Base-by-base conservation (phyloP, 257 asterid species). In the Cordia subcordata region DNA sequence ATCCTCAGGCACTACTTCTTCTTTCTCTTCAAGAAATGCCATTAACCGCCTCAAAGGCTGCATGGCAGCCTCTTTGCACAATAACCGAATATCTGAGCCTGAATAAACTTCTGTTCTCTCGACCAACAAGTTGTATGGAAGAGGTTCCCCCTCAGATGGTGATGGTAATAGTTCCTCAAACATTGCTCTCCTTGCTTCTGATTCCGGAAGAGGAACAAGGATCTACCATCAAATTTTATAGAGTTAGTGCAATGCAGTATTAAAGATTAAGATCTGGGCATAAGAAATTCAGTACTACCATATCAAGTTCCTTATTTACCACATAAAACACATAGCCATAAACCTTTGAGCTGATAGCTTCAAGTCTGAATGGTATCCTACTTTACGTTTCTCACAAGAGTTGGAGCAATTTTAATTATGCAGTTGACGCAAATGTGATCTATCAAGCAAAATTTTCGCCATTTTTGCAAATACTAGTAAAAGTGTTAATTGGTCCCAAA, bases 41-140 rank as follows among this genome's bases (percentile, higher is more conserved):
- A 92, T 92, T 65, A 88, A 50, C 57, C 96, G 84, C 69, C 99
- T 71, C 49, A 92, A 74, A 47, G 96, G 99, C 69, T 88, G 96
- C 99, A 92, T 92, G 33, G 97, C 99, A 42, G 96, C 96, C 71
- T 92, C 99, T 80, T 92, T 92, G 86, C 99, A 88, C 56, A 92
- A 57, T 27, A 92, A 74, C 61, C 97, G 88, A 61, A 92, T 79
- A 77, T 92, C 99, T 33, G 96, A 92, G 72, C 99, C 99, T 15
- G 99, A 92, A 80, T 40, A 92, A 17, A 94, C 99, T 64, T 82
- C 91, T 0, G 85, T 77, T 63, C 55, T 82, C 13, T 86, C 89
- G 46, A 88, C 89, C 61, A 92, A 77, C 64, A 92, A 47, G 67
- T 84, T 85, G 67, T 92, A 86, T 55, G 96, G 96, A 69, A 92